Percentiles rank a stretch among this genome's conserved stretches.
These are phyloP conservation scores for Myxozyma sirexii DNA, from an alignment of 805 yeast genomes.

Conservation along the genomic window DNA sequence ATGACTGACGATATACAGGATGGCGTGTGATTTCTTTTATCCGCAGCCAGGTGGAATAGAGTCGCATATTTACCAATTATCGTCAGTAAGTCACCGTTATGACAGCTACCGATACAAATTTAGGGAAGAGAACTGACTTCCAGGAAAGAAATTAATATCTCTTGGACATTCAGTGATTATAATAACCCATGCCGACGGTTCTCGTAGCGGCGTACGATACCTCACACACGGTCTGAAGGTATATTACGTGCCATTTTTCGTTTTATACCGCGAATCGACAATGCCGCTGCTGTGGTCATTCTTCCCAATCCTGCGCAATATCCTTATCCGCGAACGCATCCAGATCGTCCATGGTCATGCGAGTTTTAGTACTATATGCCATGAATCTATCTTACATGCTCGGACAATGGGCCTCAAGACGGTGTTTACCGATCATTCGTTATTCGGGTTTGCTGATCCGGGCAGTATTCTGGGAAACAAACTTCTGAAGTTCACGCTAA, in stretches of 20 bases:
- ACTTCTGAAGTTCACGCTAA: slow-evolving; percentile 74
- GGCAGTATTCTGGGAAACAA: slow-evolving; percentile 86
- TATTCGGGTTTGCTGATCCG: slow-evolving; percentile 89
- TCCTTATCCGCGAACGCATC: slow-evolving; percentile 79
- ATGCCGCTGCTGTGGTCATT: slow-evolving; percentile 88
- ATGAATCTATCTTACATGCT: slow-evolving; percentile 90
- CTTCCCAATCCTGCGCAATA: slow-evolving; percentile 82
- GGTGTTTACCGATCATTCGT: slow-evolving; percentile 92
- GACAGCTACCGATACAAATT: no score
- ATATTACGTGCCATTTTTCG: slow-evolving; percentile 82
- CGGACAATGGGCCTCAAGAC: slow-evolving; percentile 90
- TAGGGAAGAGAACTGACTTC: no score
- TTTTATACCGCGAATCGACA: slow-evolving; percentile 79
- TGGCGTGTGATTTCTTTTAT: slow-evolving; percentile 96
- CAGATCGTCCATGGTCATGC: slow-evolving; percentile 96
- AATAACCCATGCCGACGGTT: slow-evolving; percentile 85
- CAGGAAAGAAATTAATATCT: slow-evolving; percentile 37
- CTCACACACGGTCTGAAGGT: slow-evolving; percentile 90
- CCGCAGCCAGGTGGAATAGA: slow-evolving; percentile 99
- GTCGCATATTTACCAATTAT: slow-evolving; percentile 86
- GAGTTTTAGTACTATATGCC: slow-evolving; percentile 80
- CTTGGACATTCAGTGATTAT: slow-evolving; percentile 49
- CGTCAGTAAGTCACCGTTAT: slow-evolving; percentile 47
- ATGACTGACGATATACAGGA: no score
- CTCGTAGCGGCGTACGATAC: slow-evolving; percentile 77